phyloP scores from a whole-genome alignment of 2,329 filamentous ascomycete species.

The Botrytis sinoallii region DNA sequence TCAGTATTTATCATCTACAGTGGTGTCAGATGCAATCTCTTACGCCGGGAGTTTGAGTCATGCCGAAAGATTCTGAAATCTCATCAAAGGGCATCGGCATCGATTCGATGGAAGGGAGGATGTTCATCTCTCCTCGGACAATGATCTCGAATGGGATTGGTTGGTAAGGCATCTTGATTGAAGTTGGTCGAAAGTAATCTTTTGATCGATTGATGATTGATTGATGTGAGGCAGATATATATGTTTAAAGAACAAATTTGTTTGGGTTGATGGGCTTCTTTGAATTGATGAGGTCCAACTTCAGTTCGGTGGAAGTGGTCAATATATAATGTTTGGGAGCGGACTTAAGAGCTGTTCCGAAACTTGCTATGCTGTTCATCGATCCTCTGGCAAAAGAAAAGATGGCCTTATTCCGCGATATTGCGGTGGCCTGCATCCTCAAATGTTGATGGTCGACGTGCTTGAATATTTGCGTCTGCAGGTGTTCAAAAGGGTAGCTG shows the following conservation, averaged over 20 bases:
- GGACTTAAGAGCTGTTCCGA: not conserved
- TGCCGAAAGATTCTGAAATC: not conserved
- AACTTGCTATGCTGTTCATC: not conserved
- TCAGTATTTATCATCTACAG: conserved; percentile 19
- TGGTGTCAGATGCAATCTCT: not conserved
- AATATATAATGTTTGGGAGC: conserved; percentile 8
- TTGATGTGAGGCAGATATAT: not conserved
- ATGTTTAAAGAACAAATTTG: not conserved
- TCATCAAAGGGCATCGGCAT: not conserved
- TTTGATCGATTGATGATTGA: not conserved
- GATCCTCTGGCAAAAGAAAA: not conserved
- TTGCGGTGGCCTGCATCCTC: conserved; percentile 11
- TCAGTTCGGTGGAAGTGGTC: not conserved
- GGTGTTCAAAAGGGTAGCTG: not conserved
- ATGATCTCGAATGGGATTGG: not conserved
- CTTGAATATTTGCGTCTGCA: conserved; percentile 13
- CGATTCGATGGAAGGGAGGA: not conserved
- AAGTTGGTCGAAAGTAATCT: not conserved
- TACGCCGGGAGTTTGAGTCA: conserved; percentile 14
- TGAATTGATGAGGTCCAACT: conserved; percentile 6
- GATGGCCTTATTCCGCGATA: not conserved
- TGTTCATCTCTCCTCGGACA: conserved; percentile 10
- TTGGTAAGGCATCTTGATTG: conserved; percentile 15
- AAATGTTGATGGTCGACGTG: not conserved
- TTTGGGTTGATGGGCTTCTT: conserved; percentile 5